These are phyloP conservation scores for Hypoxylon cercidicola DNA, from an alignment of 495 filamentous ascomycete species.

Conservation along the genomic window DNA sequence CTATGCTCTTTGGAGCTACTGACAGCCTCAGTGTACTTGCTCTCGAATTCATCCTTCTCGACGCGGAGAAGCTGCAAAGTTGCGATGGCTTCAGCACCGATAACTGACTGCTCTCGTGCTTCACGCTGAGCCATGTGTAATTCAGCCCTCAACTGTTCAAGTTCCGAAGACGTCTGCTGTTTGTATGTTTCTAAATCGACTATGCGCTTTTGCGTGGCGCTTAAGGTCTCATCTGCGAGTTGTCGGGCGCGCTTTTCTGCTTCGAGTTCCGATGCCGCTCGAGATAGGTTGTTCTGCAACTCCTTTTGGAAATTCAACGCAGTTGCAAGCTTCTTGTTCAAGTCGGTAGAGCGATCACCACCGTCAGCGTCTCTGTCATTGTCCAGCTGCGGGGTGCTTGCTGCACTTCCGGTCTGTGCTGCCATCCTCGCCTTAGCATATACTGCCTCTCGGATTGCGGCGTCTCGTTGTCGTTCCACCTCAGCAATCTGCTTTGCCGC, in stretches of 20 bases:
- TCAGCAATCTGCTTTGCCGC: conserved; percentile 92
- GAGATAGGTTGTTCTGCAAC: conserved; percentile 74
- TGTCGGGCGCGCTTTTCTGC: conserved; percentile 82
- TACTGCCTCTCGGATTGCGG: conserved; percentile 88
- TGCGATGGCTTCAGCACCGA: conserved; percentile 78
- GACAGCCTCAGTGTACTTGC: conserved; percentile 73
- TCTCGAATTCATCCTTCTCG: conserved; percentile 83
- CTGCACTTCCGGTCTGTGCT: conserved; percentile 74
- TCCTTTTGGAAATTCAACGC: conserved; percentile 82
- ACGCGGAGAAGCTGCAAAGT: conserved; percentile 76
- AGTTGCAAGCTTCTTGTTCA: conserved; percentile 82
- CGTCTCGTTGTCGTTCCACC: conserved; percentile 91
- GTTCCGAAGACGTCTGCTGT: conserved; percentile 80
- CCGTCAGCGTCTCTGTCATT: conserved; percentile 66
- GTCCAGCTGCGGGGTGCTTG: conserved; percentile 77
- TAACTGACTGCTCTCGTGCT: conserved; percentile 79
- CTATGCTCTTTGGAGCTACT: conserved; percentile 74
- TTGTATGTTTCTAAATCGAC: conserved; percentile 83
- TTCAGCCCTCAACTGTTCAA: conserved; percentile 85
- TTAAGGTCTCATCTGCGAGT: conserved; percentile 87
- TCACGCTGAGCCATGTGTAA: conserved; percentile 79
- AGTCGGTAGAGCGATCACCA: conserved; percentile 75
- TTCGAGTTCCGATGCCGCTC: conserved; percentile 73
- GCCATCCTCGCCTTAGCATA: conserved; percentile 95
- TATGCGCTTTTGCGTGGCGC: conserved; percentile 83